These are phyloP conservation scores for Samsoniella hepiali DNA, from an alignment of 2,329 filamentous ascomycete genomes.

Conservation along the genomic window DNA sequence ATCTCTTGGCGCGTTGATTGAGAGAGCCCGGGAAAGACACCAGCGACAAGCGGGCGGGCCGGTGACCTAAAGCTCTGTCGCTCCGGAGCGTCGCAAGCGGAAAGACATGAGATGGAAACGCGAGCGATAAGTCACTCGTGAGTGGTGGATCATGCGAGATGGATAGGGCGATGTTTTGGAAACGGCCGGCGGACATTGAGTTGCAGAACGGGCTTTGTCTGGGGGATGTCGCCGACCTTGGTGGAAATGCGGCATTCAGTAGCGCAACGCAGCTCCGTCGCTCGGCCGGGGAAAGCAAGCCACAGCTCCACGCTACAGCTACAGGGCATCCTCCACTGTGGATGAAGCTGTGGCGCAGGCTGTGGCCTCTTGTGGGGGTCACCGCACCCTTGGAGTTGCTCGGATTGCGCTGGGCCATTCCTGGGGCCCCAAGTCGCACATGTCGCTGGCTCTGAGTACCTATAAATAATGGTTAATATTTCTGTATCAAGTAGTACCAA, in stretches of 20 bases:
- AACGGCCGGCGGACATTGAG: neutral
- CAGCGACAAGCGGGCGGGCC: neutral
- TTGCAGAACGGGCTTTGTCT: neutral
- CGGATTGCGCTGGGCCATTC: neutral
- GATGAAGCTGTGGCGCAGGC: neutral
- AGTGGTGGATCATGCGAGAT: neutral
- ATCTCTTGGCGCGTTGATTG: neutral
- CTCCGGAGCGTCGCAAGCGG: neutral
- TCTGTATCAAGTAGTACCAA: neutral
- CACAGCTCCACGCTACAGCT: neutral
- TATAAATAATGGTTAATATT: too few species aligned
- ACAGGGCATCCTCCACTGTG: neutral
- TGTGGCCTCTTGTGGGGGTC: neutral
- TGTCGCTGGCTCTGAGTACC: neutral
- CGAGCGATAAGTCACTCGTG: neutral
- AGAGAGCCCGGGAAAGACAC: neutral
- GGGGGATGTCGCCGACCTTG: neutral
- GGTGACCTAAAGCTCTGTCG: neutral
- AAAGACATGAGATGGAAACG: neutral
- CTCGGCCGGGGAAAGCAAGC: constrained; percentile 3
- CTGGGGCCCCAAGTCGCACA: too few species aligned
- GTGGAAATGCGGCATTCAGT: neutral
- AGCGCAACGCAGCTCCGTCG: neutral
- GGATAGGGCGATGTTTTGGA: neutral
- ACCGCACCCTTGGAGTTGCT: neutral